Base-by-base conservation (phyloP, 2,329 filamentous ascomycete species). In the Harringtonia aguacate region DNA sequence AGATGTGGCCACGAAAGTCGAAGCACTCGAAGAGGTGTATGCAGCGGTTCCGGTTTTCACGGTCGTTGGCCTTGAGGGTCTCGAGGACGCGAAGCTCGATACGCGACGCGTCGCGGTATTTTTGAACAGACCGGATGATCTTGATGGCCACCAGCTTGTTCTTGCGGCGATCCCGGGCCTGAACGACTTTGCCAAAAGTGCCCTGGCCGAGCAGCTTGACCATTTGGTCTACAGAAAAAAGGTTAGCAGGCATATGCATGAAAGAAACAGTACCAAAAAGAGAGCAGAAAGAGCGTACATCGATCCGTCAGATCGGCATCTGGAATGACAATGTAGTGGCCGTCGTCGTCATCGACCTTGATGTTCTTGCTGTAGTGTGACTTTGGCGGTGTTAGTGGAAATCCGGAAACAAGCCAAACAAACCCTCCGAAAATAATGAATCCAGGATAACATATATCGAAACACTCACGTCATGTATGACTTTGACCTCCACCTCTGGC, bases 1-100 rank as follows among this genome's bases (percentile, higher is more conserved):
- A 98, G 53, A 98, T 97, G 59, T 98, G 92, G 46, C 94, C 92
- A 39, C 89, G 79, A 67, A 86, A 98, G 64, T 98, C 92, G 65
- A 98, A 98, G 62, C 88, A 95, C 57, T 98, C 92, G 34, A 89
- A 79, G 34, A 98, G 71, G 61, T 98, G 92, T 52, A 98, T 98
- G 66, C 92, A 98, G 52, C 90, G 84, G 61, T 98, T 97, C 47
- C 88, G 79, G 62, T 98, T 97, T 52, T 84, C 77, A 48, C 81
- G 78, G 60, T 98, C 92, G 60, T 97, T 97, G 36, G 85, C 85
- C 52, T 89, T 84, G 38, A 98, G 70, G 0, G 92, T 98, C 46
- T 89, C 88, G 13, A 98, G 69, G 4, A 98, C 92, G 48, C 92
- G 79, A 30, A 98, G 70, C 61, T 98, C 92, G 55, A 98, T 98